Evolutionary conservation across 1,284 basidiomycete genomes (phyloP).

Genomic region (Neotropicomus parvogracilis): DNA sequence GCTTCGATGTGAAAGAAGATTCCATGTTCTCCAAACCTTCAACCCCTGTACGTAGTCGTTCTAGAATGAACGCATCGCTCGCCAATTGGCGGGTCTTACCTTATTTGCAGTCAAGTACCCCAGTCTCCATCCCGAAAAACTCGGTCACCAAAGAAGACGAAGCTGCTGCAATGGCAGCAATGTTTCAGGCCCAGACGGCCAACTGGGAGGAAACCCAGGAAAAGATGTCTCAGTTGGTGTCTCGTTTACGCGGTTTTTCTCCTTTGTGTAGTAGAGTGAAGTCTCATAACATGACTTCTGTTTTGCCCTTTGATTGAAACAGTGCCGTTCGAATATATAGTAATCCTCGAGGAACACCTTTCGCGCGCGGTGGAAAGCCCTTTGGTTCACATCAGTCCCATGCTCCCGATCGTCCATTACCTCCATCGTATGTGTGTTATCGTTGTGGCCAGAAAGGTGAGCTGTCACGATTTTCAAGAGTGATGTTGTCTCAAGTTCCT

Average conservation of each 20-base stretch:
- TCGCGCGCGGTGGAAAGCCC: slow-evolving; percentile 59
- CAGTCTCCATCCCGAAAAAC: slow-evolving; percentile 31
- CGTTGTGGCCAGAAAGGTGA: slow-evolving; percentile 96
- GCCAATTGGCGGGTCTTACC: slow-evolving; percentile 24
- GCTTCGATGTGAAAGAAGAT: slow-evolving; percentile 88
- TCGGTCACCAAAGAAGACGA: slow-evolving; percentile 67
- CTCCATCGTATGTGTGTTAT: slow-evolving; percentile 98
- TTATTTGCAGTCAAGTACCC: slow-evolving; percentile 28
- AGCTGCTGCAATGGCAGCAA: slow-evolving; percentile 87
- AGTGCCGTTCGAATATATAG: slow-evolving; percentile 74
- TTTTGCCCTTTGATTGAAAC: slow-evolving; percentile 35
- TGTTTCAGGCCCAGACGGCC: slow-evolving; percentile 88
- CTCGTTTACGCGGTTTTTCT: slow-evolving; percentile 49
- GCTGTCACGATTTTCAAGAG: slow-evolving; percentile 25
- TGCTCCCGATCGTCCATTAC: slow-evolving; percentile 67
- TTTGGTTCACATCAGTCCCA: slow-evolving; percentile 44
- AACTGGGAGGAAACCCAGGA: slow-evolving; percentile 97
- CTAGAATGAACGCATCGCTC: slow-evolving; percentile 7
- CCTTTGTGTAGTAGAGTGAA: slow-evolving; percentile 55
- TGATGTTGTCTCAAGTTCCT: slow-evolving; percentile 4
- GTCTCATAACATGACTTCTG: slow-evolving; percentile 60
- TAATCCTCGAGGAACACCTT: slow-evolving; percentile 58
- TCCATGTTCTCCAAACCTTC: slow-evolving; percentile 30
- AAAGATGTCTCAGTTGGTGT: slow-evolving; percentile 94
- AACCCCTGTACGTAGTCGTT: slow-evolving; percentile 31